Base-by-base conservation (phyloP, 495 filamentous ascomycete genomes). In the Hypoxylon lenormandii region DNA sequence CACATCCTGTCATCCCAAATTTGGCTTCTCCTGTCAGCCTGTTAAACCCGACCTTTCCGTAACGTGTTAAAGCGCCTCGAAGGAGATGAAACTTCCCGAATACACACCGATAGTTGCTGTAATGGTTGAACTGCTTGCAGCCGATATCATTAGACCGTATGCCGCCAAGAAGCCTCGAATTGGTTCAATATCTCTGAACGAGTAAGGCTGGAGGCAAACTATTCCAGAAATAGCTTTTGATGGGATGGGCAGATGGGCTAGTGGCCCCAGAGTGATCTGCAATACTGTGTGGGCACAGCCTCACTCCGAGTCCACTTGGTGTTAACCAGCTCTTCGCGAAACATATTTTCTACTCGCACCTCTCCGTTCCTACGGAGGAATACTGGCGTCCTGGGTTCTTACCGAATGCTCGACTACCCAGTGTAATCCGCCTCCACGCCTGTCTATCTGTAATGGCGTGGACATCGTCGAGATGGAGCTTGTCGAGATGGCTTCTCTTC, bases 401-500 rank as follows among this genome's bases (percentile, higher is more conserved):
- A 47, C 21, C 55, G 51, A 57, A 40, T 45, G 42, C 15, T 2
- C 48, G 52, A 46, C 61, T 19, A 57, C 38, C 23, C 38, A 48
- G 43, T 15, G 42, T 23, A 7, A 59, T 54, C 16, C 50, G 48
- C 33, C 51, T 16, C 40, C 46, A 43, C 46, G 21, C 10, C 51
- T 16, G 30, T 59, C 69, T 64, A 54, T 48, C 21, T 80, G 30
- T 11, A 45, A 45, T 78, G 77, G 75, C 69, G 15, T 53, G 48
- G 58, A 8, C 48, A 45, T 56, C 37, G 21, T n/a, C 59, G 30
- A 46, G 53, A 63, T 72, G 69, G 69, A 72, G 52, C 18, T 50
- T 72, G 45, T 64, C 76, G 36, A 61, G 58, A 74, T 79, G 78
- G 77, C 76, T 78, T 52, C 64, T 72, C 13, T 60, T 77, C 33